phyloP scores from a whole-genome alignment of 2,329 filamentous ascomycete species.

The Teratosphaeria nubilosa region DNA sequence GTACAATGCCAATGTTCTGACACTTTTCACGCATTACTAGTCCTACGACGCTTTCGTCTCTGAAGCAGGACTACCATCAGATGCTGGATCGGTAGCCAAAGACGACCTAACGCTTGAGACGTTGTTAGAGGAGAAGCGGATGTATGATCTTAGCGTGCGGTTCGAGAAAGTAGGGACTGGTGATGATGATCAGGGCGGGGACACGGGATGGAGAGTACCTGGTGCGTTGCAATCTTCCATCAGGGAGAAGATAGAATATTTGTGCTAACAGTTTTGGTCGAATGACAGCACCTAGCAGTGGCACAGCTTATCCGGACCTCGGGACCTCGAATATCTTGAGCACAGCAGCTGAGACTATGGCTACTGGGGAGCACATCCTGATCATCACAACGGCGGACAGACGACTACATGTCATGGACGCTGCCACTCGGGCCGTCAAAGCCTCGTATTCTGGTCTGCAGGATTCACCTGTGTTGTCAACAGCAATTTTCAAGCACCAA shows the following conservation, averaged over 20 bases:
- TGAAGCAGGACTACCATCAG: conserved; percentile 44
- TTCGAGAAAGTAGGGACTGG: conserved; percentile 46
- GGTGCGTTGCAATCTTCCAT: conserved; percentile 36
- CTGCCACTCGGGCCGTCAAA: conserved; percentile 24
- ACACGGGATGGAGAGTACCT: conserved; percentile 35
- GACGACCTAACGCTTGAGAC: conserved; percentile 47
- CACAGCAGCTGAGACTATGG: neutral
- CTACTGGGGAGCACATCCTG: conserved; percentile 16
- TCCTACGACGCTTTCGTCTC: conserved; percentile 48
- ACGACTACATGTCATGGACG: conserved; percentile 38
- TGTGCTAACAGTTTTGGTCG: neutral
- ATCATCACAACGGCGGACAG: conserved; percentile 38
- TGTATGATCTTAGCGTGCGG: conserved; percentile 44
- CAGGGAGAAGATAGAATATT: conserved; percentile 2
- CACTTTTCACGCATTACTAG: conserved; percentile 23
- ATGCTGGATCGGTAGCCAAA: conserved; percentile 35
- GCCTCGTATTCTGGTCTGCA: conserved; percentile 32
- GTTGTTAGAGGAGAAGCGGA: conserved; percentile 51
- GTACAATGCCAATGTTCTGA: neutral
- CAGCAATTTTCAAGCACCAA: conserved; percentile 31
- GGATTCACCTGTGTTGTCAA: conserved; percentile 47
- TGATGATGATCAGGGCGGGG: conserved; percentile 22
- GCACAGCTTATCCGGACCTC: neutral
- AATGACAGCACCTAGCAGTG: neutral
- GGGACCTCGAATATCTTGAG: conserved; percentile 1